Evolutionary conservation across 2,329 filamentous ascomycete species (phyloP).

Genomic region (Aspergillus caelatus): DNA sequence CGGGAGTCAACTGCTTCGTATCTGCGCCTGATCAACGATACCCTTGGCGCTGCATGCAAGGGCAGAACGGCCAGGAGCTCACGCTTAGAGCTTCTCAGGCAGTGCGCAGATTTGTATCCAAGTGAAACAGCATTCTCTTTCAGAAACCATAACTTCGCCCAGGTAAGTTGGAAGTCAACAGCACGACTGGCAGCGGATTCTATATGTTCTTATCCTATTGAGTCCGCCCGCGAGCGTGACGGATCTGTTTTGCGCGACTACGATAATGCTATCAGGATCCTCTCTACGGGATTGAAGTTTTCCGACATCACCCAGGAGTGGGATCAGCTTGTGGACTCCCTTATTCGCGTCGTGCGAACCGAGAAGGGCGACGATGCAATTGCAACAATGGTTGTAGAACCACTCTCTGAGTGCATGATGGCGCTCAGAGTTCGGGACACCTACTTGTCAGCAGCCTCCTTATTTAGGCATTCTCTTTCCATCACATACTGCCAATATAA

Average conservation of each 20-base stretch:
- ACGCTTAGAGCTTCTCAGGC: constrained; percentile 42
- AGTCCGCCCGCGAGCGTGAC: constrained; percentile 47
- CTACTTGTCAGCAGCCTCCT: constrained; percentile 38
- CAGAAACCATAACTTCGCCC: constrained; percentile 16
- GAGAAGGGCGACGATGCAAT: constrained; percentile 70
- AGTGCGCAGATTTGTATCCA: constrained; percentile 36
- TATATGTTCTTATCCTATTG: constrained; percentile 46
- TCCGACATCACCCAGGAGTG: constrained; percentile 38
- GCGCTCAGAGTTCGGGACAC: constrained; percentile 28
- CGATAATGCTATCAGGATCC: constrained; percentile 67
- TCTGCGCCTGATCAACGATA: constrained; percentile 29
- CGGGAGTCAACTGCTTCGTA: constrained; percentile 30
- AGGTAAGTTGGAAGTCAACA: constrained; percentile 40
- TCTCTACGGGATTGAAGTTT: constrained; percentile 60
- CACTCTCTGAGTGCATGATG: constrained; percentile 62
- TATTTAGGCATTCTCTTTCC: constrained; percentile 41
- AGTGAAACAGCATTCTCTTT: constrained; percentile 17
- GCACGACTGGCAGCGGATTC: constrained; percentile 36
- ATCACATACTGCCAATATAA: constrained; percentile 27
- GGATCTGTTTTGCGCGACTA: constrained; percentile 67
- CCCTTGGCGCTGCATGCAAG: constrained; percentile 38
- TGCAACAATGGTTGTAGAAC: constrained; percentile 70
- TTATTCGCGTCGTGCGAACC: constrained; percentile 59
- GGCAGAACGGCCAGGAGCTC: constrained; percentile 37
- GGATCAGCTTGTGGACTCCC: constrained; percentile 58